Conservation (phyloP, 108 stramenopile genomes). For the Stephanodiscus triporus region DNA sequence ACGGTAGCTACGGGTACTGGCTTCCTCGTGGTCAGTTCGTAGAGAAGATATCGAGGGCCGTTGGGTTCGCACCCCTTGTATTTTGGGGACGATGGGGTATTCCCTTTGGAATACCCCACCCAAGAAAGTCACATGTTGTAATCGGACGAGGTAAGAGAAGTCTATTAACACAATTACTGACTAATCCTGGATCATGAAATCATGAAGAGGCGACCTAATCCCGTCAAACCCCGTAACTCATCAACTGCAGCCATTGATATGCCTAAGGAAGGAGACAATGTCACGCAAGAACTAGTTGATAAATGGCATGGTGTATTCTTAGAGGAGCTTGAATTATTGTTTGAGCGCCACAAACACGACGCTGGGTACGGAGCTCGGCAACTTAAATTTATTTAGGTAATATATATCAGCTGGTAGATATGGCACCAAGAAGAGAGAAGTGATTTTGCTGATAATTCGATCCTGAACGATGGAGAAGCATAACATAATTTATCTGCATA, state of each 20-base stretch:
- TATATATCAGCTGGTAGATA: too few species aligned
- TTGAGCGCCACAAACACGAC: conserved; percentile 59
- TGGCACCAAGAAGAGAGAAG: not conserved
- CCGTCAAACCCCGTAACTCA: not conserved
- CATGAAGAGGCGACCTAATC: not conserved
- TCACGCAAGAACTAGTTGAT: conserved; percentile 44
- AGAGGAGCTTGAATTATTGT: conserved; percentile 47
- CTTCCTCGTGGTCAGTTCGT: conserved; percentile 44
- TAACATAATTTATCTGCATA: too few species aligned
- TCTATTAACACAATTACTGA: not conserved
- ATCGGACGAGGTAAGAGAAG: conserved; percentile 34
- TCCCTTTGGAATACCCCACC: conserved; percentile 57
- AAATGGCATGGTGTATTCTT: conserved; percentile 55
- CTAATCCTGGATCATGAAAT: not conserved
- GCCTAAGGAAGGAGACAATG: conserved; percentile 39
- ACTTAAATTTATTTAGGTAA: conserved; percentile 50
- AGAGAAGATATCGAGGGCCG: conserved; percentile 38
- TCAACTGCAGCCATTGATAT: conserved; percentile 45
- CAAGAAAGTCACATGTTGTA: conserved; percentile 50
- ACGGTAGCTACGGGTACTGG: conserved; percentile 52
- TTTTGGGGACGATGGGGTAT: conserved; percentile 54
- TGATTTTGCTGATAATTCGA: not conserved
- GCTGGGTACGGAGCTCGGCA: conserved; percentile 56
- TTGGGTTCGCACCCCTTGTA: conserved; percentile 55
- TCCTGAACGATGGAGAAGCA: too few species aligned